Base-by-base conservation (phyloP, 257 asterid genomes). In the Salvia miltiorrhiza region DNA sequence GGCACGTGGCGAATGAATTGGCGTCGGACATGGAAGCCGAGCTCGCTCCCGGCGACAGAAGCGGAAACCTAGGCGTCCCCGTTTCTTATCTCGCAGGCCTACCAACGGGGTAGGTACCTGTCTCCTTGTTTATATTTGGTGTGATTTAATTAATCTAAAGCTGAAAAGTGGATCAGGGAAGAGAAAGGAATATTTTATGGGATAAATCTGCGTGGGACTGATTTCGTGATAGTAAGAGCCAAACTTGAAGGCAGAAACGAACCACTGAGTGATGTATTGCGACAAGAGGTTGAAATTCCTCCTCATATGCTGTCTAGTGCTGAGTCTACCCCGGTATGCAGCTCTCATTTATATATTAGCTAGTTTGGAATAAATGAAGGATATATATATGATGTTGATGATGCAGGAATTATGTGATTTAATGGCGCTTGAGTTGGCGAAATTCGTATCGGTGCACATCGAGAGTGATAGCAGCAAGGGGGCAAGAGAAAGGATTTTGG, bases 111-210 rank as follows among this genome's bases (percentile, higher is more conserved):
- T 87, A 81, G 54, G 75, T 57, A 14, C 7, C 20, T n/a, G n/a
- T n/a, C n/a, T 16, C 23, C 3, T 5, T 16, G 3, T 1, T n/a
- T 5, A 4, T 26, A 26, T 4, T 26, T 26, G 5, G 9, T 33
- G 9, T 33, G 0, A 33, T 33, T 33, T 33, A 1, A 33, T 33
- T 7, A 1, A 33, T 33, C 8, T 5, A 33, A 33, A 7, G 2
- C 33, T 7, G 7, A 33, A 33, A 33, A 33, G 39, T 33, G 20
- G 21, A 3, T 7, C 63, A 90, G 97, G 69, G 86, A 82, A 13
- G 97, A 90, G 80, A 81, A 76, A 67, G 95, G 95, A 43, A 63
- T 76, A 43, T 85, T 69, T 66, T 83, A 83, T 71, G 95, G 97
- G 70, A 80, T 90, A 69, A 84, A 87, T 75, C 89, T 90, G 10